These are phyloP conservation scores for Haematococcus sp. DNA, from an alignment of 139 green algal genomes.

Conservation along the genomic window DNA sequence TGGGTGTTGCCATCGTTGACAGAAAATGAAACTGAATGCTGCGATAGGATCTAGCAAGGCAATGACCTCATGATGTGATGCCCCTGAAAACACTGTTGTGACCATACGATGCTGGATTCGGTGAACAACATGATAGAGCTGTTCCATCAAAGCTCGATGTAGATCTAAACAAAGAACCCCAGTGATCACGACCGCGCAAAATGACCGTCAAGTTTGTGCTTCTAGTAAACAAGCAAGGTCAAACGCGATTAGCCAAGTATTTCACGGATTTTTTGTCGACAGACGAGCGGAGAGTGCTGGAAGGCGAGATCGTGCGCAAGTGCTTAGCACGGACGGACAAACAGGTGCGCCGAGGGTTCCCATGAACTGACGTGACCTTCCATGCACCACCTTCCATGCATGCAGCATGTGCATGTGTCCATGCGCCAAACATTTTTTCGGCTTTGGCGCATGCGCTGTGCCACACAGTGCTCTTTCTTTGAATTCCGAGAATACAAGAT, in stretches of 20 bases:
- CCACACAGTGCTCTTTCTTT: conserved; percentile 92
- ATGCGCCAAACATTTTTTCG: not conserved
- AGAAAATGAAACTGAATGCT: too few relatives aligned
- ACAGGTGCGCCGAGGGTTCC: conserved; percentile 51
- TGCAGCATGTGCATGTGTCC: not conserved
- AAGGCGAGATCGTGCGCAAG: conserved; percentile 95
- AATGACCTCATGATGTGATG: not conserved
- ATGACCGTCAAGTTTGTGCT: conserved; percentile 78
- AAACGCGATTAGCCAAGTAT: conserved; percentile 97
- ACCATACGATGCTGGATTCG: too few relatives aligned
- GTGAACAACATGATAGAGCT: too few relatives aligned
- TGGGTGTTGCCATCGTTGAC: conserved; percentile 7
- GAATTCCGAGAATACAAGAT: conserved; percentile 92
- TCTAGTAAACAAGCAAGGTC: conserved; percentile 98
- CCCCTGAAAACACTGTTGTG: too few relatives aligned
- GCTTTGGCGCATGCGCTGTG: not conserved
- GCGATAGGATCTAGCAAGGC: too few relatives aligned
- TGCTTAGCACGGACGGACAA: conserved; percentile 90
- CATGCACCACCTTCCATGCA: not conserved
- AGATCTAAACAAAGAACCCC: too few relatives aligned
- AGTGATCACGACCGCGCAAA: too few relatives aligned
- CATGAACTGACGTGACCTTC: not conserved
- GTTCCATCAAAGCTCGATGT: too few relatives aligned
- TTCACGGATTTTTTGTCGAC: conserved; percentile 73
- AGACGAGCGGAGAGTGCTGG: conserved; percentile 79